These are phyloP conservation scores for Cladosporium cucumerinum DNA, from an alignment of 2,329 filamentous ascomycete genomes.

Conservation along the genomic window DNA sequence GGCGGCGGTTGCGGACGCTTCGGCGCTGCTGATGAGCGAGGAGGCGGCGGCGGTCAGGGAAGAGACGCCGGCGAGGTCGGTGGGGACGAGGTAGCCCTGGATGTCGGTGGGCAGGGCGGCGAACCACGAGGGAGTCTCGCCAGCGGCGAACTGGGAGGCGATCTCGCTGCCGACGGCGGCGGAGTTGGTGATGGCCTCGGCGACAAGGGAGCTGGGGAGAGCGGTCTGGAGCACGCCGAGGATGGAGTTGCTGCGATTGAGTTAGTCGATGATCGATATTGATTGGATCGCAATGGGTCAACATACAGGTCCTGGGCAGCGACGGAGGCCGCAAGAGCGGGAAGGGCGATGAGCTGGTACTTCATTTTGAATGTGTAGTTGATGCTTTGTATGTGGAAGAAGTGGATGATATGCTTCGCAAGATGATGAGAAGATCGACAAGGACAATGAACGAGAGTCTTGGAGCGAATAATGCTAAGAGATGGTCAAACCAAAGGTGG, in stretches of 20 bases:
- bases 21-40: conserved; percentile 16
- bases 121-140: conserved; percentile 46
- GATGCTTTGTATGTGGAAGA: background rate
- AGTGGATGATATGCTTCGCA: background rate
- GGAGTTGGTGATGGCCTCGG: conserved; percentile 41
- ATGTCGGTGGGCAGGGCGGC: conserved; percentile 44
- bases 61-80: conserved; percentile 20
- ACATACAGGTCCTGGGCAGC: conserved; percentile 21
- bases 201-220: conserved; percentile 41
- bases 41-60: conserved; percentile 22
- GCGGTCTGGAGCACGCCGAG: conserved; percentile 44
- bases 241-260: conserved; percentile 35
- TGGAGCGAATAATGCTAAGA: background rate
- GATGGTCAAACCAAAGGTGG: background rate
- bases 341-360: conserved; percentile 27
- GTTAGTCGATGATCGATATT: conserved; percentile 1
- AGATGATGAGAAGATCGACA: background rate
- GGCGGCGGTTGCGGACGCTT: conserved; percentile 12
- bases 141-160: conserved; percentile 42
- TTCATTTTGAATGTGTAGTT: conserved; percentile 25
- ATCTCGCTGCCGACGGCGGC: conserved; percentile 41
- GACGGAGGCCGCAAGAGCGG: conserved; percentile 27
- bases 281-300: background rate
- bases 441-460: conserved; percentile 4
- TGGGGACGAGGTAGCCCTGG: conserved; percentile 41